phyloP scores from a whole-genome alignment of 2,329 filamentous ascomycete species.

The Clonostachys rosea region DNA sequence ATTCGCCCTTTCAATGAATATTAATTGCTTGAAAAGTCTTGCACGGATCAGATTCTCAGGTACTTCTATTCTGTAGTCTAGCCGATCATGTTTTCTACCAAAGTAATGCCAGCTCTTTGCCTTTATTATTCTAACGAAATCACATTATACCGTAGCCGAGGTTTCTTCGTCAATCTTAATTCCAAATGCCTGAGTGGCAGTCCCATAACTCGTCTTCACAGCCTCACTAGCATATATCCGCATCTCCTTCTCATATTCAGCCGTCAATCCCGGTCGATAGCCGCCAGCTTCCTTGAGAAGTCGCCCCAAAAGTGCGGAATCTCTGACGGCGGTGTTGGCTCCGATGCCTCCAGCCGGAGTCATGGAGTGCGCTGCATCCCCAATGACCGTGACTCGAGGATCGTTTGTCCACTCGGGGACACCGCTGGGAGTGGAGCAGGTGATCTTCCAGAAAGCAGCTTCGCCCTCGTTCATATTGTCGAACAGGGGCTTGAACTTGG shows the following conservation, averaged over 20 bases:
- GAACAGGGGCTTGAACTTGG: conserved; percentile 49
- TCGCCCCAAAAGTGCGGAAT: conserved; percentile 48
- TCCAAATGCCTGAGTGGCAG: conserved; percentile 36
- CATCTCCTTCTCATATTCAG: conserved; percentile 59
- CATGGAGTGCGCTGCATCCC: conserved; percentile 14
- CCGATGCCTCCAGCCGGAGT: conserved; percentile 4
- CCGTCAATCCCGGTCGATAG: conserved; percentile 45
- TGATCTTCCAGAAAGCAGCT: conserved; percentile 64
- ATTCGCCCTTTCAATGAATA: too few species aligned
- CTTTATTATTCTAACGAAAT: not conserved
- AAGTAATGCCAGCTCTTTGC: not conserved
- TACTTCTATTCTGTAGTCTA: too few species aligned
- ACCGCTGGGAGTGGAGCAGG: conserved; percentile 53
- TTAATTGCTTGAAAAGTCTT: too few species aligned
- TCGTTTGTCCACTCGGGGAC: conserved; percentile 58
- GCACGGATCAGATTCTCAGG: too few species aligned
- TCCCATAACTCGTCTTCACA: conserved; percentile 47
- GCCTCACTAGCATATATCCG: conserved; percentile 52
- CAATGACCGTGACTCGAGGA: conserved; percentile 52
- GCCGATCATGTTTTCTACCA: too few species aligned
- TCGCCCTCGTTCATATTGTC: conserved; percentile 52
- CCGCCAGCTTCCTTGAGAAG: conserved; percentile 48
- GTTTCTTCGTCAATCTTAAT: conserved; percentile 38
- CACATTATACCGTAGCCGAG: conserved; percentile 1
- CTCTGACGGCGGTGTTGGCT: conserved; percentile 36